Percentiles rank a stretch among this genome's conserved stretches.
phyloP scores from a whole-genome alignment of 768 basidiomycete species.

The Strobilomyces echinocephalus region DNA sequence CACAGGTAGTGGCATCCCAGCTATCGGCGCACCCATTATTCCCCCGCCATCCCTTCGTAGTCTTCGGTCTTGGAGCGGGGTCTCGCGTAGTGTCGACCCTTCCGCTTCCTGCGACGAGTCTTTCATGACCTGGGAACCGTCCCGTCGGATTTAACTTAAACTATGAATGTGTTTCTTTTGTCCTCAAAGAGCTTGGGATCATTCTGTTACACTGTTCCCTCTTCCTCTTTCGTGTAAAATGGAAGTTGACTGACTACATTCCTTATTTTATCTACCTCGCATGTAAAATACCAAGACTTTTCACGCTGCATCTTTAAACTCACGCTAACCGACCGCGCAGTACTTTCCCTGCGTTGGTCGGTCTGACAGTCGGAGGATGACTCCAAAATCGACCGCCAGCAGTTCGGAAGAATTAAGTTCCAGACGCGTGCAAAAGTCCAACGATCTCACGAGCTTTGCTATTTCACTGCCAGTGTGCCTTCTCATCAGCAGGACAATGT shows the following conservation, averaged over 20 bases:
- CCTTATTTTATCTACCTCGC: slow-evolving; percentile 1
- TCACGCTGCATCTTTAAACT: background rate
- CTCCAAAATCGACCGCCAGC: background rate
- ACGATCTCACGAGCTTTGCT: background rate
- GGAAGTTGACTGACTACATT: background rate
- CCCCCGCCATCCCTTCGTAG: slow-evolving; percentile 14
- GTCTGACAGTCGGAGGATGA: background rate
- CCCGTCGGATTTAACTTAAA: slow-evolving; percentile 33
- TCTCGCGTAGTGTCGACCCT: slow-evolving; percentile 22
- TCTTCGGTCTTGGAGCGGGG: slow-evolving; percentile 17
- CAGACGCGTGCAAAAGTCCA: too few relatives aligned
- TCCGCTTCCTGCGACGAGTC: slow-evolving; percentile 46
- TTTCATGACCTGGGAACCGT: slow-evolving; percentile 61
- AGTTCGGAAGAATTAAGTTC: background rate
- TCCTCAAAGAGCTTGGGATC: background rate
- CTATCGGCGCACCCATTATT: slow-evolving; percentile 18
- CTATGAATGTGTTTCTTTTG: background rate
- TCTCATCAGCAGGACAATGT: background rate
- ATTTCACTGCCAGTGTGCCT: background rate
- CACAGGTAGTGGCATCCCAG: slow-evolving; percentile 11
- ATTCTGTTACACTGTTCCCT: background rate
- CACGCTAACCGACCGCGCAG: background rate
- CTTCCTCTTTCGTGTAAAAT: background rate
- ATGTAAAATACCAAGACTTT: background rate
- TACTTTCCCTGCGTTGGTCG: background rate